phyloP scores from a whole-genome alignment of 352 stramenopile species.

The Phytophthora kernoviae region DNA sequence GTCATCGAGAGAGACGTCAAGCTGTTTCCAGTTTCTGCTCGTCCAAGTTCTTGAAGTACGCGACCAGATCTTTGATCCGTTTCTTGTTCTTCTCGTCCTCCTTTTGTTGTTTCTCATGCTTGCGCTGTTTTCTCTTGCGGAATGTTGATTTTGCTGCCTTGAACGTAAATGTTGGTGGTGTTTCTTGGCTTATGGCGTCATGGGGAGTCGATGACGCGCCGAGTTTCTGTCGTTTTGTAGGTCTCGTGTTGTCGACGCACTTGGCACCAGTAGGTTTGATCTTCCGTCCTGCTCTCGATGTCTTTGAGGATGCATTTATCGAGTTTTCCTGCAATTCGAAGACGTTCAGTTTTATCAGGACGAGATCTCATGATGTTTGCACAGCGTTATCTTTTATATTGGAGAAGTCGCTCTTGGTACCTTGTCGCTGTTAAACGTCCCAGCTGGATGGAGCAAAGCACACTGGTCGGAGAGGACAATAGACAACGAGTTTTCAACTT shows the following conservation, averaged over 20 bases:
- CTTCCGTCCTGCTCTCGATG: slow-evolving; percentile 16
- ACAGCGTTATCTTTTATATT: too few species aligned
- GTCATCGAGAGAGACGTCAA: slow-evolving; percentile 15
- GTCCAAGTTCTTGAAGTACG: slow-evolving; percentile 70
- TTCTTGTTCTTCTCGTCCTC: slow-evolving; percentile 49
- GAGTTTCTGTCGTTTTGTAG: slow-evolving; percentile 20
- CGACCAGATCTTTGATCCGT: slow-evolving; percentile 59
- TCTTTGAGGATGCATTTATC: slow-evolving; percentile 13
- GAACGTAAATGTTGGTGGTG: slow-evolving; percentile 57
- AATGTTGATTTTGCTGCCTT: slow-evolving; percentile 51
- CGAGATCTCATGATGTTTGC: too few species aligned
- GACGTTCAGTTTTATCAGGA: background rate
- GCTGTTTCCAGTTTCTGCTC: slow-evolving; percentile 53
- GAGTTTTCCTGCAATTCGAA: slow-evolving; percentile 36
- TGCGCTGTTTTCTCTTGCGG: slow-evolving; percentile 47
- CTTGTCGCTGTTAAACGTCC: slow-evolving; percentile 5
- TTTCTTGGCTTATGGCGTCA: slow-evolving; percentile 37
- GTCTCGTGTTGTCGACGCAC: slow-evolving; percentile 11
- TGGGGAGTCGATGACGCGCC: background rate
- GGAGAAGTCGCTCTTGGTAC: too few species aligned
- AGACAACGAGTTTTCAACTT: background rate
- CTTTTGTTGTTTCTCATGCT: slow-evolving; percentile 35
- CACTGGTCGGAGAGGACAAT: background rate
- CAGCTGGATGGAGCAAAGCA: background rate
- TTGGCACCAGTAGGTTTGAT: slow-evolving; percentile 14